These are phyloP conservation scores for Kluyveromyces siamensis DNA, from an alignment of 805 yeast species.

Conservation along the genomic window DNA sequence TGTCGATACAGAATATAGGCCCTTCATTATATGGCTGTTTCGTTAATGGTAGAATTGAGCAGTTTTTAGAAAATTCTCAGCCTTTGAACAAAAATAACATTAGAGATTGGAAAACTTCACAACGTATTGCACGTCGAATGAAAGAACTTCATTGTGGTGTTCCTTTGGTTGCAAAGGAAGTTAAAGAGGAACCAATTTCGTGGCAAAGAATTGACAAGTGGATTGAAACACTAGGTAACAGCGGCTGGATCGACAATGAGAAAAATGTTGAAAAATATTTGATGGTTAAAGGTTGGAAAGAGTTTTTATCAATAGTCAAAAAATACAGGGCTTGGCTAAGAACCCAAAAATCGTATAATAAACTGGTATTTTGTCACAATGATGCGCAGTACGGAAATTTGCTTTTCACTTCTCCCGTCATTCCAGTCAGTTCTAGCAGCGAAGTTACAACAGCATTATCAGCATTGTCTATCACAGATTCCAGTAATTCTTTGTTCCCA, in stretches of 20 bases:
- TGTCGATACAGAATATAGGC: constrained; percentile 74
- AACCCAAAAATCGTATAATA: constrained; percentile 32
- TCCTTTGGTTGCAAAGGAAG: constrained; percentile 49
- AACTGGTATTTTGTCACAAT: constrained; percentile 82
- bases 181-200: constrained; percentile 49
- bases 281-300: constrained; percentile 33
- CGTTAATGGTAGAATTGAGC: constrained; percentile 89
- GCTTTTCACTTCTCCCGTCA: constrained; percentile 52
- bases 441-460: constrained; percentile 4
- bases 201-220: constrained; percentile 71
- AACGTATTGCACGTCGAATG: constrained; percentile 92
- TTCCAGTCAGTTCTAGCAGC: constrained; percentile 12
- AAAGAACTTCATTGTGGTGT: constrained; percentile 84
- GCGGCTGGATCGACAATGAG: constrained; percentile 30
- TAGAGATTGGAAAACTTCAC: constrained; percentile 64
- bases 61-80: constrained; percentile 73
- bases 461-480: constrained; percentile 6
- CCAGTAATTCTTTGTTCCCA: constrained; percentile 24
- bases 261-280: constrained; percentile 30
- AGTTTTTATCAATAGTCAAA: constrained; percentile 40
- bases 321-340: constrained; percentile 58
- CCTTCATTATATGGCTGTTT: constrained; percentile 86
- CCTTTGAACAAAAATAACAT: constrained; percentile 69
- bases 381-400: constrained; percentile 96
- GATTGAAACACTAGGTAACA: constrained; percentile 40